Conservation (phyloP, 148 eudicot genomes). For the Euryodendron excelsum region DNA sequence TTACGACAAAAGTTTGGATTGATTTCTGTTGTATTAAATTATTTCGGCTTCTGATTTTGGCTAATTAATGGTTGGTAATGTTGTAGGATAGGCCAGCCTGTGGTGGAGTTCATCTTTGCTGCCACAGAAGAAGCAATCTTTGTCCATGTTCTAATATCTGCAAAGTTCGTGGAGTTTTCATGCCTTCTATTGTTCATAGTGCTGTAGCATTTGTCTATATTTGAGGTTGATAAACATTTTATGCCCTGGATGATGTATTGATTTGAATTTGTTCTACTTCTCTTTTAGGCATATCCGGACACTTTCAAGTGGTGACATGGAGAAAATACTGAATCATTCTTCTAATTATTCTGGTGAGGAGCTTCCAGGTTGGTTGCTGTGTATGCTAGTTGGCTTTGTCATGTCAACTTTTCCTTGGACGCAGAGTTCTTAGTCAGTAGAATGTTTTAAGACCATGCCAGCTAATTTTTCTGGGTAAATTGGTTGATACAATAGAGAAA, state of each 20-base stretch:
- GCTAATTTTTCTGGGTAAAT: background rate
- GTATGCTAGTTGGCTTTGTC: background rate
- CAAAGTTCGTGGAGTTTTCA: slow-evolving; percentile 56
- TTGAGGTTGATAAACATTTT: background rate
- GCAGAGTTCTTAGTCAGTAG: background rate
- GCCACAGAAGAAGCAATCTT: slow-evolving; percentile 88
- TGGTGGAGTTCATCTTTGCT: slow-evolving; percentile 82
- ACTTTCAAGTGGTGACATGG: slow-evolving; percentile 73
- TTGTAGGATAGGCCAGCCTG: slow-evolving; percentile 90
- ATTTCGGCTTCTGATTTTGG: slow-evolving; percentile 6
- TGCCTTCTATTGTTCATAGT: slow-evolving; percentile 3
- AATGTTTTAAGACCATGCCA: background rate
- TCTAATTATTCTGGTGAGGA: slow-evolving; percentile 38
- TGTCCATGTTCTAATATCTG: slow-evolving; percentile 78
- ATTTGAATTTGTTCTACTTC: slow-evolving; percentile 18
- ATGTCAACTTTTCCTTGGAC: background rate
- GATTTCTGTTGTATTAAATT: slow-evolving; percentile 3
- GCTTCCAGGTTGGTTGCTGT: slow-evolving; percentile 61
- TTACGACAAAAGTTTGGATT: background rate
- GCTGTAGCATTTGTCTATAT: background rate
- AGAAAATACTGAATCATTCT: slow-evolving; percentile 54
- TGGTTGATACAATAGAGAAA: background rate
- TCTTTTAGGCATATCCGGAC: slow-evolving; percentile 75
- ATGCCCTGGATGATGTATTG: background rate
- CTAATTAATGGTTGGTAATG: slow-evolving; percentile 10